Conservation (phyloP, 129 eudicot species). For the Pseudognaphalium luteoalbum region DNA sequence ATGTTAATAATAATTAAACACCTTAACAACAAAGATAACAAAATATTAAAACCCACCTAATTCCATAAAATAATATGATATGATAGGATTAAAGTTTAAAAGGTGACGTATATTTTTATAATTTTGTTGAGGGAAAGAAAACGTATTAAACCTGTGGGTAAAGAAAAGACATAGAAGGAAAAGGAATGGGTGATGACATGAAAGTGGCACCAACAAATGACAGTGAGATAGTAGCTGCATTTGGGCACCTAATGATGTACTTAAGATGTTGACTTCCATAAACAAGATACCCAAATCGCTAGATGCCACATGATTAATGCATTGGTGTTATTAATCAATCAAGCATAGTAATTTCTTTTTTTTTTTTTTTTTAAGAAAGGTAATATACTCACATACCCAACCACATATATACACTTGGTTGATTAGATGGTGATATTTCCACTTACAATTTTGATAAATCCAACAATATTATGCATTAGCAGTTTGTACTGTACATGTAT, state of each 20-base stretch:
- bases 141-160: background rate
- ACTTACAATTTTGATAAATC: no score
- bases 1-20: constrained; percentile 10
- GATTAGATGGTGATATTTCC: no score
- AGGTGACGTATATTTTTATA: background rate
- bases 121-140: background rate
- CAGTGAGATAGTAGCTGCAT: constrained; percentile 35
- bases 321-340: background rate
- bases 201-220: constrained; percentile 40
- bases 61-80: background rate
- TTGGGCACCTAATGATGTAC: constrained; percentile 30
- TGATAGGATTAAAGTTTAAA: background rate
- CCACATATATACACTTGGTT: no score
- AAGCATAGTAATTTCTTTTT: no score
- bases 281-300: background rate
- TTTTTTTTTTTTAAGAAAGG: no score
- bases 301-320: background rate
- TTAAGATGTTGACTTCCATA: constrained; percentile 27
- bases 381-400: no score
- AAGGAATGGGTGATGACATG: constrained; percentile 20
- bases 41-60: background rate
- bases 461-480: no score
- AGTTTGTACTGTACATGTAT: no score
- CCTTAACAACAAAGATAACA: background rate
- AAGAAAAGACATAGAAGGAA: background rate